phyloP scores from a whole-genome alignment of 257 asterid genomes.

The Solanum appendiculatum region DNA sequence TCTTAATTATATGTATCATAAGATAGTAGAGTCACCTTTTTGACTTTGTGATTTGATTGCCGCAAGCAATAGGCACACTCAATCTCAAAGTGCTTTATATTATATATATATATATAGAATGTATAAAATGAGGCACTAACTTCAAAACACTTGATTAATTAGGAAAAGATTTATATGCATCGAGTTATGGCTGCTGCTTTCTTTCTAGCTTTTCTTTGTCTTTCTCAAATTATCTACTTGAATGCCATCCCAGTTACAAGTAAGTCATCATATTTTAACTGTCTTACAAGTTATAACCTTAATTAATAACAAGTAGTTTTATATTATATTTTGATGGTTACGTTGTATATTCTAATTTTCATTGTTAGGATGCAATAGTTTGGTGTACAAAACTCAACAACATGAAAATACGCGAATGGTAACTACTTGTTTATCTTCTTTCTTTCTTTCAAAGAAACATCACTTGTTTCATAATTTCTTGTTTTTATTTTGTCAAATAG shows the following conservation, averaged over 20 bases:
- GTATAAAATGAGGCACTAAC: slow-evolving; percentile 21
- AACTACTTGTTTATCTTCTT: neutral
- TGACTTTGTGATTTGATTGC: slow-evolving; percentile 23
- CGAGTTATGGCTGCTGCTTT: slow-evolving; percentile 30
- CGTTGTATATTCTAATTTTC: neutral
- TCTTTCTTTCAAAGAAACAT: neutral
- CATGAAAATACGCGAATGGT: slow-evolving; percentile 19
- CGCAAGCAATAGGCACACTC: slow-evolving; percentile 15
- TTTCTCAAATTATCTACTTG: slow-evolving; percentile 26
- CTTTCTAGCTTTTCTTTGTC: slow-evolving; percentile 25
- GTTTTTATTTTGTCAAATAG: neutral
- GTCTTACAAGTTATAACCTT: neutral
- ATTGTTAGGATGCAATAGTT: slow-evolving; percentile 25
- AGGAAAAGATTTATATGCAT: neutral
- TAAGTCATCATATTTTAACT: slow-evolving; percentile 1
- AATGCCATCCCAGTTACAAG: slow-evolving; percentile 47
- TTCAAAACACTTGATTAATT: neutral
- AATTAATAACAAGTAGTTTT: too few relatives aligned
- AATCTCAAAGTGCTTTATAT: neutral
- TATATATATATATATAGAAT: slow-evolving; percentile 3
- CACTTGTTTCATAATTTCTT: neutral
- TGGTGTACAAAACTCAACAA: slow-evolving; percentile 17
- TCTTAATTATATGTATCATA: neutral
- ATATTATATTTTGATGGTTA: neutral
- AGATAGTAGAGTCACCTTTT: slow-evolving; percentile 2